Evolutionary conservation across 495 filamentous ascomycete species (phyloP).

Genomic region (Hypoxylon subgilvum): DNA sequence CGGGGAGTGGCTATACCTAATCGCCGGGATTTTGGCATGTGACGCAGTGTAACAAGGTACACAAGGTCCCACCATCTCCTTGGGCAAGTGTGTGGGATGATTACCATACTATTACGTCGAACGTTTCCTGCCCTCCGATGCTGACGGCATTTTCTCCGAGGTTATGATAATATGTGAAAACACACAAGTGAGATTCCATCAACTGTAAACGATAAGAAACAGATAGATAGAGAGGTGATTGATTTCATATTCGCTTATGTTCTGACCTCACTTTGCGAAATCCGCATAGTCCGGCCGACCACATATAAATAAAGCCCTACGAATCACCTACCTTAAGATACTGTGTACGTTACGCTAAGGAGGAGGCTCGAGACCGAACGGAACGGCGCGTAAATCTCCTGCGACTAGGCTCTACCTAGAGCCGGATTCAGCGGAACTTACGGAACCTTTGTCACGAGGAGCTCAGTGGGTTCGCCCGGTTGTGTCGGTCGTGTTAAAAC

Average conservation of each 20-base stretch:
- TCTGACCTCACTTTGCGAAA: not conserved
- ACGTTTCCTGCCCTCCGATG: conserved; percentile 21
- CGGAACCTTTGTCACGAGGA: conserved; percentile 17
- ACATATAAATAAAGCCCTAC: not conserved
- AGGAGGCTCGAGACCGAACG: conserved; percentile 1
- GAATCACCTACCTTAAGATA: not conserved
- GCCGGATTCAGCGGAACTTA: conserved; percentile 19
- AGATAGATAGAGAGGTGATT: too few relatives aligned
- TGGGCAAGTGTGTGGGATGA: conserved; percentile 7
- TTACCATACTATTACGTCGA: conserved; percentile 32
- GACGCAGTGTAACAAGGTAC: too few relatives aligned
- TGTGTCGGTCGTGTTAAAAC: conserved; percentile 15
- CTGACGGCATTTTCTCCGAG: conserved; percentile 11
- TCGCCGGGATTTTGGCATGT: too few relatives aligned
- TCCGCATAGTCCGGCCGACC: not conserved
- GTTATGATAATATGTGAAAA: not conserved
- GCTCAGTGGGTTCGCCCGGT: conserved; percentile 14
- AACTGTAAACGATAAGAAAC: too few relatives aligned
- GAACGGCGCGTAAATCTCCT: not conserved
- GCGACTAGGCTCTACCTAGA: conserved; percentile 4
- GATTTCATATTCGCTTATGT: not conserved
- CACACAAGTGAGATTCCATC: too few relatives aligned
- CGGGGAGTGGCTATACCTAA: too few relatives aligned
- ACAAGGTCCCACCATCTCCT: conserved; percentile 19
- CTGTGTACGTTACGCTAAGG: too few relatives aligned